Evolutionary conservation across 495 filamentous ascomycete species (phyloP), one percentile per base, ranked within the genome.

Genomic region (Penicillium nucicola): DNA sequence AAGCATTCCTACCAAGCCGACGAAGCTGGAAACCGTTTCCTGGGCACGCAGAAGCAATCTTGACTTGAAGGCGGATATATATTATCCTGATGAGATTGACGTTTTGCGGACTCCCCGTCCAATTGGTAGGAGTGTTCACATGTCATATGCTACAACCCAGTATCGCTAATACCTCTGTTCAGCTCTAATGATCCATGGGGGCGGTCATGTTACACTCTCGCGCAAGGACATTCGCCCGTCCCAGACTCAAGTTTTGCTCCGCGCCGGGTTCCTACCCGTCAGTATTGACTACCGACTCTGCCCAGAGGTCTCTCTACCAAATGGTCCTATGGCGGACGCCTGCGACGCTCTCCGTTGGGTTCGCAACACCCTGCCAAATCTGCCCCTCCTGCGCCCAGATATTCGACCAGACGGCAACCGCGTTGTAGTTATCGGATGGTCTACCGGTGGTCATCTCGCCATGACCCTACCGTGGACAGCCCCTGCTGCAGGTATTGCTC

Each of bases 251-350:
- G 23, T 61, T 0, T 59, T 81, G 0, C 61, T 79, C 2, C 44
- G 59, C 2, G 53, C 51, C 3, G 77, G 77, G 7, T 69, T 81
- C 47, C 48, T 83, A 0, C 77, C 80, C 5, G 58, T 83, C 14
- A 78, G 74, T 48, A 41, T 79, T 8, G 79, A 83, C 52, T 76
- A 82, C 56, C 62, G 79, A 10, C 70, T 83, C 1, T 82, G 79
- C 51, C 80, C 80, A 0, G 78, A 81, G 43, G 50, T 68, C 2
- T 71, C 11, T 14, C 52, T 83, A 0, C 1, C 56, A 11, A 70
- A 79, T 5, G 80, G 80, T 0, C 64, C 77, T 12, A 77, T 83
- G 63, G 43, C 46, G 0, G 80, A 82, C 53, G 64, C 71, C 11
- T 43, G 64, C 30, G 71, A 78, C 38, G 75, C 75, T 9, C 55